Conservation (phyloP, 2,329 filamentous ascomycete genomes). For the Graphiopsis chlorocephala region DNA sequence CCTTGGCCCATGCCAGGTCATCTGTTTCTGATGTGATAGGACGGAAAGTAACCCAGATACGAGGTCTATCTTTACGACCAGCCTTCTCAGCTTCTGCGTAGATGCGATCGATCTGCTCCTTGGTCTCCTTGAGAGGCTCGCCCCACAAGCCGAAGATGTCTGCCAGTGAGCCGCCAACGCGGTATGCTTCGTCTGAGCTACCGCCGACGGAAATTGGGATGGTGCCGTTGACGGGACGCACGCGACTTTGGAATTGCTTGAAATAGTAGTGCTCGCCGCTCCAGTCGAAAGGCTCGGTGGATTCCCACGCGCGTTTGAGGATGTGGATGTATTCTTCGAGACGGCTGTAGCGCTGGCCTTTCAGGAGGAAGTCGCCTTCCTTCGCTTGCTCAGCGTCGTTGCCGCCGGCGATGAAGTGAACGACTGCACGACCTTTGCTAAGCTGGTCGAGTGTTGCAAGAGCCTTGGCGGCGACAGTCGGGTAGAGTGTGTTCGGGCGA, state of each 20-base stretch:
- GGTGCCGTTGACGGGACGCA: constrained; percentile 52
- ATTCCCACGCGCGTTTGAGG: constrained; percentile 57
- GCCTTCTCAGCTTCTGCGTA: constrained; percentile 59
- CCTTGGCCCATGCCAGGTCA: constrained; percentile 61
- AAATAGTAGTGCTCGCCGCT: constrained; percentile 59
- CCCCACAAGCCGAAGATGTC: constrained; percentile 66
- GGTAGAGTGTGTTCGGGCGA: constrained; percentile 60
- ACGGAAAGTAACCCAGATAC: constrained; percentile 64
- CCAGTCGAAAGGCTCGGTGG: constrained; percentile 59
- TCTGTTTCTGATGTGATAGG: constrained; percentile 62
- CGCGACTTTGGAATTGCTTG: constrained; percentile 56
- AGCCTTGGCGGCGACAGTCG: constrained; percentile 61
- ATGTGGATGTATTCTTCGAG: constrained; percentile 63
- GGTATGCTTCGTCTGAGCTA: constrained; percentile 58
- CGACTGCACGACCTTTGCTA: constrained; percentile 56
- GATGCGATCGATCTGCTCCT: constrained; percentile 60
- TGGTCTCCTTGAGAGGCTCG: constrained; percentile 62
- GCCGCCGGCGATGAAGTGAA: constrained; percentile 63
- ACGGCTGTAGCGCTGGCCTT: constrained; percentile 57
- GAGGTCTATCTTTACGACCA: constrained; percentile 50
- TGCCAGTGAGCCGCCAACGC: constrained; percentile 56
- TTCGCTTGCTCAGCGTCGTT: constrained; percentile 59
- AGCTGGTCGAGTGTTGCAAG: constrained; percentile 62
- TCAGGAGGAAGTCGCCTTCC: constrained; percentile 59
- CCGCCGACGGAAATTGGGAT: constrained; percentile 61